A percentile compares a stretch with the other conserved stretches of the same genome.
These are phyloP conservation scores for Backusella mclennaniae DNA, from an alignment of 192 early-diverging fungal species.

Conservation along the genomic window DNA sequence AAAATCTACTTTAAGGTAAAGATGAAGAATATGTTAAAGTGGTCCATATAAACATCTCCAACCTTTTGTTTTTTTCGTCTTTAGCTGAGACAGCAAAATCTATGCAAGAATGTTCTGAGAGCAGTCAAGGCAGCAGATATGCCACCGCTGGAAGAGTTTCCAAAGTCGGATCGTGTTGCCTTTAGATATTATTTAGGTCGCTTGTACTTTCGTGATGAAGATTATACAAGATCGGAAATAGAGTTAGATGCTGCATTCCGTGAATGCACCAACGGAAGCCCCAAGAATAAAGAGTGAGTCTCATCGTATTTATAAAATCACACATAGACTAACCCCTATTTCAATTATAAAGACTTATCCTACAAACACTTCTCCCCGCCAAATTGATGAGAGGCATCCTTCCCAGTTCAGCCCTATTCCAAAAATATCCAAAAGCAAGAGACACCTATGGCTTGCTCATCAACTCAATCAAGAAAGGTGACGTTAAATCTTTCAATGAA, in stretches of 20 bases:
- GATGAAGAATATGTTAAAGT: not conserved
- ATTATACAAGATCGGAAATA: constrained; percentile 64
- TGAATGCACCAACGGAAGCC: constrained; percentile 37
- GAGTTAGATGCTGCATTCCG: constrained; percentile 48
- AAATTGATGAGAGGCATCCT: constrained; percentile 71
- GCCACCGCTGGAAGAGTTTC: constrained; percentile 71
- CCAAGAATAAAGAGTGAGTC: constrained; percentile 48
- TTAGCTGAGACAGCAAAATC: constrained; percentile 72
- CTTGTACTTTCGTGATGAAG: constrained; percentile 81
- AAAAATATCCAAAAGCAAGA: constrained; percentile 56
- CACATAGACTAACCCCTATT: constrained; percentile 3
- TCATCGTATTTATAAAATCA: not conserved
- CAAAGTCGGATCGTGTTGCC: constrained; percentile 82
- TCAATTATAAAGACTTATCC: constrained; percentile 56
- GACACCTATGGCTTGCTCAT: constrained; percentile 64
- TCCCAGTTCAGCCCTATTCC: constrained; percentile 59
- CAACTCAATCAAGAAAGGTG: constrained; percentile 66
- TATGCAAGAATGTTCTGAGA: constrained; percentile 81
- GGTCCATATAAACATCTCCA: not conserved
- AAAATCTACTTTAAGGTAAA: constrained; percentile 81
- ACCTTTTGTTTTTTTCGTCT: not conserved
- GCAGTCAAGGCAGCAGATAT: constrained; percentile 72
- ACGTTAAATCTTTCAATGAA: constrained; percentile 75
- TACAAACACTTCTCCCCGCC: constrained; percentile 80
- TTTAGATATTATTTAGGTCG: constrained; percentile 87